Evolutionary conservation across 345 rosid species (phyloP), one percentile per base, ranked within the genome.

Genomic region (Pugionium dolabratum): DNA sequence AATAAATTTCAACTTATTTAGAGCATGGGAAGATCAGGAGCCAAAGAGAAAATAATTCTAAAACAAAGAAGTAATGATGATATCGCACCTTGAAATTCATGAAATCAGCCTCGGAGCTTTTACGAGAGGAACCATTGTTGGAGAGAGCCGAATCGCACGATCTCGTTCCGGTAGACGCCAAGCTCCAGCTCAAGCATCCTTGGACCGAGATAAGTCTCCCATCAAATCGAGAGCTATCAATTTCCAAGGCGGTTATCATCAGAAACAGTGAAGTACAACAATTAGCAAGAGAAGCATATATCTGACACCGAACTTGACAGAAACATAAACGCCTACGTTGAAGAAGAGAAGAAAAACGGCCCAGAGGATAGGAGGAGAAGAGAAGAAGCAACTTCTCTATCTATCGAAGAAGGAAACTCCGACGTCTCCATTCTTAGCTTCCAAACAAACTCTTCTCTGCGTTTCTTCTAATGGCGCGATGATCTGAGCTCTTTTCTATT

Each of bases 361-460:
- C 44, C 28, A 44, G 64, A 11, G 58, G 86, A 83, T 77, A 90
- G 92, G 29, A 84, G 88, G 69, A 90, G 86, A 6, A 90, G 97
- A 72, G 90, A 81, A 9, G 87, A 80, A 59, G 95, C 91, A 26
- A 78, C 90, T 18, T 73, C 57, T 74, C 79, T 76, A 62, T 87
- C 97, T 37, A 62, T 66, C 26, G 81, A 58, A 54, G 84, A 82
- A 11, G 97, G 97, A 75, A 85, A 90, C 46, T 73, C 68, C 61
- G 59, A 45, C 82, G 76, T 82, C 44, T 34, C 26, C 53, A 9
- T 29, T 37, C 30, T 29, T 32, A 30, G 1, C 52, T 42, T 43
- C 47, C 49, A 10, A 42, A 43, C 9, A n/a, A 65, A 59, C 34
- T 48, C 30, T 34, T 54, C 40, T 62, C 18, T 64, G 41, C 30